Percentiles rank a stretch among this genome's conserved stretches.
Conservation (phyloP, 2,329 filamentous ascomycete genomes). For the Talaromyces sp. region DNA sequence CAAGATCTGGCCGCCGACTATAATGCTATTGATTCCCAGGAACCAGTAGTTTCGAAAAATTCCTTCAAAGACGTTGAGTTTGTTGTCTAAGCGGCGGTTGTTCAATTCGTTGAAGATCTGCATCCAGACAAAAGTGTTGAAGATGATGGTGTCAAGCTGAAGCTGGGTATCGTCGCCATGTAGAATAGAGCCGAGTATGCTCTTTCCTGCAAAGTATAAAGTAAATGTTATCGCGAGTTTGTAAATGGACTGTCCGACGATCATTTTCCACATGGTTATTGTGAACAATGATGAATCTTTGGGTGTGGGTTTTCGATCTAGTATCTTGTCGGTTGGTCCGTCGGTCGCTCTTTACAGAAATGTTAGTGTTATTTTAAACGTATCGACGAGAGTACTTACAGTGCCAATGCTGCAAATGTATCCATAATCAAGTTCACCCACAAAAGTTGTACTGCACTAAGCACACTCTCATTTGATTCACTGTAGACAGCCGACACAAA, state of each 20-base stretch:
- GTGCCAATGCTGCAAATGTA: constrained; percentile 80
- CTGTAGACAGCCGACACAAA: constrained; percentile 81
- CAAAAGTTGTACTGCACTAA: constrained; percentile 84
- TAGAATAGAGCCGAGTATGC: constrained; percentile 55
- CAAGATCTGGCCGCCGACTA: constrained; percentile 82
- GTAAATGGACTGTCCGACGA: constrained; percentile 84
- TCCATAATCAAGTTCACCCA: constrained; percentile 99
- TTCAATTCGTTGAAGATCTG: constrained; percentile 99
- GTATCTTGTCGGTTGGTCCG: constrained; percentile 73
- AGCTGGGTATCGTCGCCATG: constrained; percentile 29
- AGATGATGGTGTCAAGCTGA: constrained; percentile 74
- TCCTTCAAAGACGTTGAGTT: constrained; percentile 92
- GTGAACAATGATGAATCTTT: constrained; percentile 75
- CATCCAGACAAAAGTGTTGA: constrained; percentile 99
- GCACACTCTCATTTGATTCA: constrained; percentile 62
- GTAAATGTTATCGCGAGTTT: constrained; percentile 75
- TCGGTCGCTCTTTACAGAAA: constrained; percentile 60
- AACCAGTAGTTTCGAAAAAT: constrained; percentile 84
- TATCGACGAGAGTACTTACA: constrained; percentile 33
- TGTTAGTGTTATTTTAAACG: neutral
- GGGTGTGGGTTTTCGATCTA: constrained; percentile 72
- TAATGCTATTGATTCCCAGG: constrained; percentile 73
- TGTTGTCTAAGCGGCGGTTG: constrained; percentile 89
- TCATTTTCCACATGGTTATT: constrained; percentile 98
- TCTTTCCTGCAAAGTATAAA: constrained; percentile 67